Conservation (phyloP, 2,329 filamentous ascomycete species). For the Botrytis tulipae region DNA sequence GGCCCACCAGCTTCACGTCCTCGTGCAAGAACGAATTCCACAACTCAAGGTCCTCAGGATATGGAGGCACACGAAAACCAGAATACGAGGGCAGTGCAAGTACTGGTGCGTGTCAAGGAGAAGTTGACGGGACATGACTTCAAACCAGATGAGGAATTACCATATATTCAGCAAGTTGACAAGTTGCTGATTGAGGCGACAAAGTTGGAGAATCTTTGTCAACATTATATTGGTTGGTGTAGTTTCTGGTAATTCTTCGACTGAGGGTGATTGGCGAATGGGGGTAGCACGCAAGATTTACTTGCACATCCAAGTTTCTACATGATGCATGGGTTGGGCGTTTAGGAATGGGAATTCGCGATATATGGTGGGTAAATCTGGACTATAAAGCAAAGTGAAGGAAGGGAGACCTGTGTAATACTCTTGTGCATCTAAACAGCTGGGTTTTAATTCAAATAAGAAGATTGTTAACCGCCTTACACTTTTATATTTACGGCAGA, state of each 20-base stretch:
- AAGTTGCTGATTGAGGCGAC: slow-evolving; percentile 94
- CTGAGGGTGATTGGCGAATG: not conserved
- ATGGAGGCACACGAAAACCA: slow-evolving; percentile 69
- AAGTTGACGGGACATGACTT: slow-evolving; percentile 96
- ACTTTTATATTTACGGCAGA: not conserved
- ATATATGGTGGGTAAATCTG: not conserved
- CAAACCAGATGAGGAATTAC: slow-evolving; percentile 78
- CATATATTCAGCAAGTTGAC: slow-evolving; percentile 84
- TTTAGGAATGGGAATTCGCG: not conserved
- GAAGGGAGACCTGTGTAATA: slow-evolving; percentile 8
- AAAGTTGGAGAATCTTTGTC: slow-evolving; percentile 94
- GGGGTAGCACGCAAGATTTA: not conserved
- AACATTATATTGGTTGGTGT: slow-evolving; percentile 99
- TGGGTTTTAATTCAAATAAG: not conserved
- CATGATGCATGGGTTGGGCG: slow-evolving; percentile 1
- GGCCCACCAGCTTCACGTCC: slow-evolving; percentile 50
- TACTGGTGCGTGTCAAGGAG: slow-evolving; percentile 86
- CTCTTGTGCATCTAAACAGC: slow-evolving; percentile 12
- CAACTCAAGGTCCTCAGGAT: slow-evolving; percentile 42
- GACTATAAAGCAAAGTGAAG: not conserved
- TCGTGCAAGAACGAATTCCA: slow-evolving; percentile 61
- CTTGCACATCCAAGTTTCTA: not conserved
- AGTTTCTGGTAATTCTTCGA: slow-evolving; percentile 76
- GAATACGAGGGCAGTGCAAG: slow-evolving; percentile 89
- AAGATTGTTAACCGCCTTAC: not conserved